Evolutionary conservation across 257 asterid species (phyloP), one percentile per base, ranked within the genome.

Genomic region (Przewalskia tangutica): DNA sequence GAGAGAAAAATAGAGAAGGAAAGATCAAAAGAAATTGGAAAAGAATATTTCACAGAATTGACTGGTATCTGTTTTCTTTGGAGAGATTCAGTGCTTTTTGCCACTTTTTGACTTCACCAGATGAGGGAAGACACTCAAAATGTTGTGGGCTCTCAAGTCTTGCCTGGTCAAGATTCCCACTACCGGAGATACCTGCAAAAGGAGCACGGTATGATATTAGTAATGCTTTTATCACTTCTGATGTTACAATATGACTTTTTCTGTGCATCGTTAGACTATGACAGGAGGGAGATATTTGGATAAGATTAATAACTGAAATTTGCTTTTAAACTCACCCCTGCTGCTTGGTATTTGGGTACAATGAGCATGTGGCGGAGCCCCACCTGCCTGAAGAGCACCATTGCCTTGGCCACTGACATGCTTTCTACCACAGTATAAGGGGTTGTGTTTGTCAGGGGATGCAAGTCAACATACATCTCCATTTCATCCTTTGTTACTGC

Each of bases 151-250:
- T 83, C 93, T 93, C 89, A 93, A 88, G 89, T 93, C 99, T 89
- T 93, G 98, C 91, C 99, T 89, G 55, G 99, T 95, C 92, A 95
- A 89, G 84, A 95, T 90, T 87, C 97, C 99, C 67, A 88, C 93
- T 86, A 91, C 97, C 0, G 99, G 98, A 77, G 85, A 84, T 67
- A 89, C 95, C 98, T 95, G 83, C 68, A 80, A 50, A 75, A 80
- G 16, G 82, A 81, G 55, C 64, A 75, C 80, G 83, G 79, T 51
- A 64, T 62, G 42, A 62, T 55, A 82, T 86, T 88, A 88, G 90
- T 11, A 83, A 48, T 73, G 42, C 62, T 50, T 50, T 73, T 78
- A 75, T 75, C 70, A 4, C n/a, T 63, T 63, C 70, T 27, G 11
- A 11, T 12, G 70, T 10, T 11, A 27, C 0, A 27, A 27, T 27